phyloP scores from a whole-genome alignment of 257 asterid genomes.

The Prunella vulgaris region DNA sequence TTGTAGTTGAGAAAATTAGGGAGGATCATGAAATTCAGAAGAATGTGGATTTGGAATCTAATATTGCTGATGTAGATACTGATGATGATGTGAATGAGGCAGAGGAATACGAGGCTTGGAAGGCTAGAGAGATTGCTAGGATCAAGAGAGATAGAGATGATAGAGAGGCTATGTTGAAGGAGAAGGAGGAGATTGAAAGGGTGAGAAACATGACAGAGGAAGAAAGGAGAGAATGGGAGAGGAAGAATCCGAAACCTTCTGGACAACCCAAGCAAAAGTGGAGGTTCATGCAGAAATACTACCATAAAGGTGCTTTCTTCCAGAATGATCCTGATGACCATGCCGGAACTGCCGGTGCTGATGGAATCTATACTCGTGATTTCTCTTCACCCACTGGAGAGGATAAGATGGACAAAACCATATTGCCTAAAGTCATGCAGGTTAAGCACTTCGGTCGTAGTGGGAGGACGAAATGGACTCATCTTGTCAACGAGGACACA shows the following conservation, averaged over 20 bases:
- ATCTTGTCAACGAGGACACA: constrained; percentile 92
- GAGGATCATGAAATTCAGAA: constrained; percentile 81
- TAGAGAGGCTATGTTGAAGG: constrained; percentile 74
- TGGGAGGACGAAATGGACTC: constrained; percentile 98
- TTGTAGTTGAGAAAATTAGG: constrained; percentile 78
- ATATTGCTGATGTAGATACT: constrained; percentile 84
- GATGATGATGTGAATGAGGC: constrained; percentile 91
- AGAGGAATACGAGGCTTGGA: constrained; percentile 97
- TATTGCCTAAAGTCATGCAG: constrained; percentile 92
- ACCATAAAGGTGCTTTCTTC: constrained; percentile 94
- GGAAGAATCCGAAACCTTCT: constrained; percentile 76
- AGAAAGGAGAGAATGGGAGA: constrained; percentile 96
- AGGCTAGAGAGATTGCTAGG: constrained; percentile 87
- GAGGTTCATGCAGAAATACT: constrained; percentile 97
- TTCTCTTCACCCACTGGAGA: constrained; percentile 96
- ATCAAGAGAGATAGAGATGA: constrained; percentile 94
- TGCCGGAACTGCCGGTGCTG: constrained; percentile 66
- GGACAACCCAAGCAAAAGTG: constrained; percentile 52
- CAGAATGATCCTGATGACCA: constrained; percentile 64
- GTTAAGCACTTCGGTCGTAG: constrained; percentile 96
- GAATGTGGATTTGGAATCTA: constrained; percentile 64
- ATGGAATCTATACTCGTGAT: constrained; percentile 52
- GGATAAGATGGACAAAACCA: constrained; percentile 84
- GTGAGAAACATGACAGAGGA: constrained; percentile 96
- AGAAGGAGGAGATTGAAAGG: constrained; percentile 89